A percentile compares a stretch with the other conserved stretches of the same genome.
Evolutionary conservation across 2,329 filamentous ascomycete species (phyloP).

Genomic region (Ambrosiella cleistominuta): DNA sequence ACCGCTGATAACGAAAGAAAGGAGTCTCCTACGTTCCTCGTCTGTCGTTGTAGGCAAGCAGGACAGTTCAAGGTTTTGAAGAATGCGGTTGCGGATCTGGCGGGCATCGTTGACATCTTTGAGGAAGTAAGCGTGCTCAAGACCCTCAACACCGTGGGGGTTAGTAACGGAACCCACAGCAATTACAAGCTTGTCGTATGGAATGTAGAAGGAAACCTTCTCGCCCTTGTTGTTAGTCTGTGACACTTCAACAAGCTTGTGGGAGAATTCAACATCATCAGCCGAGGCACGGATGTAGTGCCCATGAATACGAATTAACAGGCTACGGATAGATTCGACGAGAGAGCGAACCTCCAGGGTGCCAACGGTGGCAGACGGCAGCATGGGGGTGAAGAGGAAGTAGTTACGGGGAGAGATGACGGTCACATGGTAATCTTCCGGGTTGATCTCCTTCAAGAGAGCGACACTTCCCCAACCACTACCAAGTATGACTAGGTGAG

Average conservation of each 20-base stretch:
- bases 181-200: constrained; percentile 91
- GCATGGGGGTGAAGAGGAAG: constrained; percentile 95
- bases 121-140: constrained; percentile 85
- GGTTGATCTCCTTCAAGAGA: constrained; percentile 72
- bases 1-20: constrained; percentile 92
- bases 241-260: constrained; percentile 76
- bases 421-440: constrained; percentile 88
- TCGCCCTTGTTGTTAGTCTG: constrained; percentile 54
- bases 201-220: constrained; percentile 74
- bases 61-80: constrained; percentile 77
- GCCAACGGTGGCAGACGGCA: constrained; percentile 90
- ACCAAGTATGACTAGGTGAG: constrained; percentile 77
- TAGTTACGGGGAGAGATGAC: constrained; percentile 91
- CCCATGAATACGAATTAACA: constrained; percentile 59
- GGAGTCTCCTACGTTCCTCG: constrained; percentile 65
- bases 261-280: constrained; percentile 77
- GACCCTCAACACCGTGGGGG: constrained; percentile 83
- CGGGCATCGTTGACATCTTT: constrained; percentile 91
- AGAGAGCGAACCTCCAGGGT: constrained; percentile 81
- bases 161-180: constrained; percentile 87
- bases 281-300: constrained; percentile 82
- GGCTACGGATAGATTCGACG: constrained; percentile 80
- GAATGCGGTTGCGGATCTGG: constrained; percentile 69
- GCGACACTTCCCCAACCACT: constrained; percentile 93
- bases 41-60: constrained; percentile 86